These are phyloP conservation scores for Tephrocybe sp. DNA, from an alignment of 768 basidiomycete genomes.

Conservation along the genomic window DNA sequence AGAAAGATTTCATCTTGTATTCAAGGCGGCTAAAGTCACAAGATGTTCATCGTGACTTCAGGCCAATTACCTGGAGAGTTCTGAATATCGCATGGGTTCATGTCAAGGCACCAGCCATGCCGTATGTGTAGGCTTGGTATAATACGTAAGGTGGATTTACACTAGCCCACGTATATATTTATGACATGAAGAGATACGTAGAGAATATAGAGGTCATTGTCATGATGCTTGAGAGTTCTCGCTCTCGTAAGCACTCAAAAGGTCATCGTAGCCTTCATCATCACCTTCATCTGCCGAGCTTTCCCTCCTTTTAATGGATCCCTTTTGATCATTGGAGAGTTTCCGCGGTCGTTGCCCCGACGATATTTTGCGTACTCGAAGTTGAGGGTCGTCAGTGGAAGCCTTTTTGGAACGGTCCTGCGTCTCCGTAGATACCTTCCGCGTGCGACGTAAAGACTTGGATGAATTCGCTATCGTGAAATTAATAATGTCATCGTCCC, in stretches of 20 bases:
- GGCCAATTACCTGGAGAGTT: too few species aligned
- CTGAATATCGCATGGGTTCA: too few species aligned
- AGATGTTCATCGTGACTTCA: too few species aligned
- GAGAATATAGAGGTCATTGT: too few species aligned
- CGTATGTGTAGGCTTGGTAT: too few species aligned
- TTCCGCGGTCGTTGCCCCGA: slow-evolving; percentile 43
- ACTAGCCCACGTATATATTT: too few species aligned
- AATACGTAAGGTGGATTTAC: too few species aligned
- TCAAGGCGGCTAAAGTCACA: too few species aligned
- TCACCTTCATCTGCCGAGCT: slow-evolving; percentile 77
- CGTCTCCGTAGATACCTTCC: slow-evolving; percentile 41
- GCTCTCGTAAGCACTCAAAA: slow-evolving; percentile 81
- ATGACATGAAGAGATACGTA: too few species aligned
- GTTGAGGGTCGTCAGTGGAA: slow-evolving; percentile 32
- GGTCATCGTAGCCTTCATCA: slow-evolving; percentile 72
- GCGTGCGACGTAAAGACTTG: slow-evolving; percentile 29
- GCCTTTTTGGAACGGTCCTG: slow-evolving; percentile 29
- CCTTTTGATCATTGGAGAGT: slow-evolving; percentile 41
- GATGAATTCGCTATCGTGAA: slow-evolving; percentile 25
- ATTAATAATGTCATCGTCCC: slow-evolving; percentile 26
- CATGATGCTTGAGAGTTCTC: slow-evolving; percentile 34
- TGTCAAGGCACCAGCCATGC: too few species aligned
- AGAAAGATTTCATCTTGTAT: slow-evolving; percentile 35
- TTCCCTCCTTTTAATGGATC: slow-evolving; percentile 41
- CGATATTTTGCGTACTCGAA: slow-evolving; percentile 44